These are phyloP conservation scores for Myrica gale DNA, from an alignment of 306 rosid species.

Conservation along the genomic window DNA sequence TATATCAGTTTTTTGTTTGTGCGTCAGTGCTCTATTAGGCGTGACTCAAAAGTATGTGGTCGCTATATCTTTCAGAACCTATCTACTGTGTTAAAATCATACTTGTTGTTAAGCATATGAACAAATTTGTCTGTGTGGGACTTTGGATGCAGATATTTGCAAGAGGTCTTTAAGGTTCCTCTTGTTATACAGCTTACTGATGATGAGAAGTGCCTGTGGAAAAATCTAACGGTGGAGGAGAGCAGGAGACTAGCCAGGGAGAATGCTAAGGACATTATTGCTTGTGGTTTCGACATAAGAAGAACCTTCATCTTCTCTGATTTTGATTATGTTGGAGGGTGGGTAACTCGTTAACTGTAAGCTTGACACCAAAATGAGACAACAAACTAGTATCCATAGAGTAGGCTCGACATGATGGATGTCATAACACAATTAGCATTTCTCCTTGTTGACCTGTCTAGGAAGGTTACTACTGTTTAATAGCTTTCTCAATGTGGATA, in stretches of 20 bases:
- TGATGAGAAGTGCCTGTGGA: slow-evolving; percentile 94
- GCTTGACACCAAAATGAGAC: slow-evolving; percentile 5
- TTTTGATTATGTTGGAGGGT: slow-evolving; percentile 83
- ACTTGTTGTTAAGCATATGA: slow-evolving; percentile 21
- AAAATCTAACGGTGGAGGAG: slow-evolving; percentile 72
- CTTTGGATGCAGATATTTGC: slow-evolving; percentile 68
- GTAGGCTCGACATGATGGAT: background rate
- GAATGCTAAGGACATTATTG: slow-evolving; percentile 92
- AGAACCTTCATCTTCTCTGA: slow-evolving; percentile 84
- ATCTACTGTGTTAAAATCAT: background rate
- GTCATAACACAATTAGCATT: background rate
- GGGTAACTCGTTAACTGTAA: slow-evolving; percentile 30
- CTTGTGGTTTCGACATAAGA: slow-evolving; percentile 88
- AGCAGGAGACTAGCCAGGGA: slow-evolving; percentile 80
- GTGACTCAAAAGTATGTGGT: background rate
- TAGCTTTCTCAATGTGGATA: background rate
- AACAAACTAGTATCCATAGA: background rate
- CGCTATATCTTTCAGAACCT: background rate
- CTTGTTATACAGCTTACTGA: slow-evolving; percentile 91
- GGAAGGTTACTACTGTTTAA: background rate
- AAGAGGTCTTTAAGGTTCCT: slow-evolving; percentile 94
- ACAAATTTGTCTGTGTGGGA: slow-evolving; percentile 7
- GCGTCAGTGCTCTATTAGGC: background rate
- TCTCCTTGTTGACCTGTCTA: background rate
- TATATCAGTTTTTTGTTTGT: too few relatives aligned